Evolutionary conservation across 228 moss, liverwort and hornwort species (phyloP), one percentile per base, ranked within the genome.

Genomic region (Sphagnum magellanicum): DNA sequence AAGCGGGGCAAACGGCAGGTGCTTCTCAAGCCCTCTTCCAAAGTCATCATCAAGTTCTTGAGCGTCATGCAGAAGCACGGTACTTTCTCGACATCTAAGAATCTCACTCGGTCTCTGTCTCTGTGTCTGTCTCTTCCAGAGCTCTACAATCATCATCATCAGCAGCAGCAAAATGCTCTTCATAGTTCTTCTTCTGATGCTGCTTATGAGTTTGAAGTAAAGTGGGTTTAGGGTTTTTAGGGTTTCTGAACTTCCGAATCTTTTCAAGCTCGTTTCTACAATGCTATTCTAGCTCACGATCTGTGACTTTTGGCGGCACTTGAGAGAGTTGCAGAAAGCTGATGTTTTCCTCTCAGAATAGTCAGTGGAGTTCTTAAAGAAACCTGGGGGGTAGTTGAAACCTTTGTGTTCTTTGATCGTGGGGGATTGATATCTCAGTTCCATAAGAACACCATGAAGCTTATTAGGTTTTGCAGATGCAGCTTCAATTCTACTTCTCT

Each of bases 1-100:
- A 85, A 85, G 73, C 81, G 85, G 11, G 81, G 81, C 14, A 81
- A 85, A 67, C 79, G 85, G 6, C 82, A 86, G 63, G 85, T 86
- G 55, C 75, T 86, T 5, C 16, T 86, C 13, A 82, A 72, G 75
- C 85, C 85, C 8, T 86, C 85, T 4, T 82, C 79, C 8, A 86
- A 79, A 52, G 85, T 86, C 6, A 73, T 86, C 62, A 81, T 82
- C 70, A 86, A 86, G 61, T 86, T 86, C 16, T 50, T 86, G 46
- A 71, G 70, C 0, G 82, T 86, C 16, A 86, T 82, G 82, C 82
- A 82, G 61, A 86, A 82, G 74, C 82, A 82, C 51, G 82, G 84
- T 84, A 78, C 46, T 6, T 16, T 13, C 13, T 5, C 14, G 50
- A 3, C 32, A 32, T 32, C 32, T 32, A 32, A 32, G 32, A 32